Evolutionary conservation across 1,284 basidiomycete species (phyloP), one percentile per base, ranked within the genome.

Genomic region (Tilletia caries): DNA sequence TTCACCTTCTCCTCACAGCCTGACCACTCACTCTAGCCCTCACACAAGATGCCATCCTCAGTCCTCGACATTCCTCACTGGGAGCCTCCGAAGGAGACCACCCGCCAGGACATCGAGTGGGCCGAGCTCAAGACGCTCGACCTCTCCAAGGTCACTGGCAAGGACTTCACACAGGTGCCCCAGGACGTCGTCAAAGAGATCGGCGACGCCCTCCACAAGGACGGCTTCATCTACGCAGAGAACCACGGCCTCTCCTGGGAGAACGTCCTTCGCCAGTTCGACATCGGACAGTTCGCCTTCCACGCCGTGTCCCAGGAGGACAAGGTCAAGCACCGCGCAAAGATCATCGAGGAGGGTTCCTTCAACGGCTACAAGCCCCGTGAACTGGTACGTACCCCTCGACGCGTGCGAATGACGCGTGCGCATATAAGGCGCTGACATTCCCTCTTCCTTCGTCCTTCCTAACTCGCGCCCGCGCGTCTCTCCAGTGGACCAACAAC

Each of bases 351-450:
- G 6, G 75, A 72, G 0, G 81, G 85, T 0, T 68, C 64, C 43
- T 82, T 82, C 50, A 77, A 80, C n/a, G 81, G 85, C 0, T 85
- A 85, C 83, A 85, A 85, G 71, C 83, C 84, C 67, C 83, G 83
- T 69, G 85, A 85, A 23, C 58, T 62, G 52, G 52, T 54, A 23
- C 20, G 52, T 54, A 29, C 6, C 18, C 18, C 20, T 20, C 46
- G n/a, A n/a, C n/a, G n/a, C n/a, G 37, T 10, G 8, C 37, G 37
- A 41, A 15, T 41, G 37, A 41, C 8, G 15, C 37, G 37, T 15
- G 37, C 15, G 37, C 37, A 41, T 15, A 2, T 1, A 10, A 1
- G 37, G 37, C 37, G 37, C 37, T 41, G 37, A 41, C 37, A 41
- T 1, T 41, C 0, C 37, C 15, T 15, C 15, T 2, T 41, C 37